A percentile compares a stretch with the other conserved stretches of the same genome.
Evolutionary conservation across 2,329 filamentous ascomycete genomes (phyloP).

Genomic region (Onygenales sp.): DNA sequence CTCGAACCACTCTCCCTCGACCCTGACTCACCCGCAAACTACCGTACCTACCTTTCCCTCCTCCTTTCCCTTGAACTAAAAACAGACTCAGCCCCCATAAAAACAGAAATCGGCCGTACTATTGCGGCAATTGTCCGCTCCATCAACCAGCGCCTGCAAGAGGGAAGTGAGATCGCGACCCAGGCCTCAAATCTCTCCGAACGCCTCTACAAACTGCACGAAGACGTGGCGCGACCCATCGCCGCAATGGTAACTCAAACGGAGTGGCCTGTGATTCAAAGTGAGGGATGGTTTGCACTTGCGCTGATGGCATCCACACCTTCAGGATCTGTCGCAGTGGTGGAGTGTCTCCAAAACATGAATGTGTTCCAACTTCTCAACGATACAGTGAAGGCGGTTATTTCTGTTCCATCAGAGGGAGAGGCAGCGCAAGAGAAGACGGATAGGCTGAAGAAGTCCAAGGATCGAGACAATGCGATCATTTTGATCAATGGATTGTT

Average conservation of each 20-base stretch:
- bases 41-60: conserved; percentile 30
- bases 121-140: conserved; percentile 31
- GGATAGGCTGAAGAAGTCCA: conserved; percentile 19
- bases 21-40: conserved; percentile 19
- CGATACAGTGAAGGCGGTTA: conserved; percentile 18
- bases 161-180: conserved; percentile 1
- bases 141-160: conserved; percentile 3
- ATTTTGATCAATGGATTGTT: conserved; percentile 31
- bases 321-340: conserved; percentile 23
- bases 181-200: conserved; percentile 12
- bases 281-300: conserved; percentile 41
- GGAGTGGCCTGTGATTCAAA: conserved; percentile 39
- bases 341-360: conserved; percentile 25
- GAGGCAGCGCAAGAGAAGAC: conserved; percentile 11
- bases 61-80: conserved; percentile 33
- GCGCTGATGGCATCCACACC: conserved; percentile 35
- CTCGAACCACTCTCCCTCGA: conserved; percentile 23
- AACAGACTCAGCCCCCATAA: conserved; percentile 35
- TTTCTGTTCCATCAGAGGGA: conserved; percentile 13
- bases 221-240: conserved; percentile 29
- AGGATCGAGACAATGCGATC: conserved; percentile 33
- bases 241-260: conserved; percentile 36
- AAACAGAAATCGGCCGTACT: conserved; percentile 38
- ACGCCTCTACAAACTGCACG: conserved; percentile 26
- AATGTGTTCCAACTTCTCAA: conserved; percentile 26